phyloP scores from a whole-genome alignment of 73 alveolate species.

The Effrenium voratum region DNA sequence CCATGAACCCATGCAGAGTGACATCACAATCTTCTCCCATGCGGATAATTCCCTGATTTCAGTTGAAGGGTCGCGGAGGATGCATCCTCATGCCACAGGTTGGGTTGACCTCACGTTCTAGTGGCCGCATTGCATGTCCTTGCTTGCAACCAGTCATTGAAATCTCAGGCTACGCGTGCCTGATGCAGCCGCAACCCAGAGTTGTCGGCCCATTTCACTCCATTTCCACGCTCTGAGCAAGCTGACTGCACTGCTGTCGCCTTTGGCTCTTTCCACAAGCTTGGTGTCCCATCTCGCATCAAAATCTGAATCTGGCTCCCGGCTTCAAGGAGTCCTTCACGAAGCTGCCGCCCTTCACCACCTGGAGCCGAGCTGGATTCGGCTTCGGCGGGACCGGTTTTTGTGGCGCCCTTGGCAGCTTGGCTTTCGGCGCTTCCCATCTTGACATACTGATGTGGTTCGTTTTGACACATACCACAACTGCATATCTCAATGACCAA shows the following conservation, averaged over 20 bases:
- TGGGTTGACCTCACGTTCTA: no score
- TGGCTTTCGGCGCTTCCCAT: no score
- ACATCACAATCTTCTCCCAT: no score
- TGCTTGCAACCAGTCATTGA: not conserved
- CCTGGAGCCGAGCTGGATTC: not conserved
- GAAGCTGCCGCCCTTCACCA: slow-evolving; percentile 79
- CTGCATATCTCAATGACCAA: no score
- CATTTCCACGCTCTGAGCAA: not conserved
- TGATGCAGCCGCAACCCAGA: no score
- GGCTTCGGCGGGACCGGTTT: no score
- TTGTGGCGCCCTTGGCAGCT: no score
- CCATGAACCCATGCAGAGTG: not conserved
- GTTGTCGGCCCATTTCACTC: not conserved
- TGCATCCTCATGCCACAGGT: not conserved
- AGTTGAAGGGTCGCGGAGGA: not conserved
- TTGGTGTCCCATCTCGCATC: not conserved
- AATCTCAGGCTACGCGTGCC: not conserved
- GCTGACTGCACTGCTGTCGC: not conserved
- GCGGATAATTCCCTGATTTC: not conserved
- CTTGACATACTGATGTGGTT: no score
- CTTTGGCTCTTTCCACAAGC: not conserved
- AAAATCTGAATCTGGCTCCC: not conserved
- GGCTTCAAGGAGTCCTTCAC: slow-evolving; percentile 85
- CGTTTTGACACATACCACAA: no score
- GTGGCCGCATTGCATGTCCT: no score